A percentile compares a stretch with the other conserved stretches of the same genome.
Evolutionary conservation across 2,329 filamentous ascomycete species (phyloP).

Genomic region (Fusarium sp.): DNA sequence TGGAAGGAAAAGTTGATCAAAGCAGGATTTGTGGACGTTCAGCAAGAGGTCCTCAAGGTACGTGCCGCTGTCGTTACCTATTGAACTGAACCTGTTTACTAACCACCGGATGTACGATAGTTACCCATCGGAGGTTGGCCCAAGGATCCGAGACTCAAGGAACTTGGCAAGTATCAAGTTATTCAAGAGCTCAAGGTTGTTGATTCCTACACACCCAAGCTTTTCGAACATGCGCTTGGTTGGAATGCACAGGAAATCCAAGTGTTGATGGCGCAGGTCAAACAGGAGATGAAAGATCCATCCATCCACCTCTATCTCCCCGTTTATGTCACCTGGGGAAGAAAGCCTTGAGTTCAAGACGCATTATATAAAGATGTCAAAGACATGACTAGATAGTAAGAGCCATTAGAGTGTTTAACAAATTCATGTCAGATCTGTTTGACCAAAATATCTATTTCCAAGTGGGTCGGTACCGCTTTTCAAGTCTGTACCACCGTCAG

Average conservation of each 20-base stretch:
- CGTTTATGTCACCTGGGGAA: slow-evolving; percentile 32
- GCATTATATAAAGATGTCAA: no score
- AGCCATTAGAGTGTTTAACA: no score
- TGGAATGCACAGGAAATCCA: slow-evolving; percentile 32
- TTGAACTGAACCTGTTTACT: background rate
- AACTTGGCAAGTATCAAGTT: slow-evolving; percentile 26
- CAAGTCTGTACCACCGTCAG: no score
- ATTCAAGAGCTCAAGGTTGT: slow-evolving; percentile 31
- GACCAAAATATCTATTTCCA: no score
- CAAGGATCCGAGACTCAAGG: slow-evolving; percentile 25
- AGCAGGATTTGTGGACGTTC: slow-evolving; percentile 21
- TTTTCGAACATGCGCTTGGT: slow-evolving; percentile 32
- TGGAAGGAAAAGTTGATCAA: slow-evolving; percentile 14
- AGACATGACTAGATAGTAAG: no score
- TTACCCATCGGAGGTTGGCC: slow-evolving; percentile 31
- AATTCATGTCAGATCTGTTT: no score
- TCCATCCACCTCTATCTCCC: slow-evolving; percentile 36
- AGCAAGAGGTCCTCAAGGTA: slow-evolving; percentile 18
- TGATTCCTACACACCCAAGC: slow-evolving; percentile 35
- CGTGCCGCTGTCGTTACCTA: accelerated
- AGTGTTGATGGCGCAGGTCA: slow-evolving; percentile 34
- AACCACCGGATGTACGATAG: background rate
- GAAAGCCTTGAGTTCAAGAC: slow-evolving; percentile 14
- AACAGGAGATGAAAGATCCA: slow-evolving; percentile 33
- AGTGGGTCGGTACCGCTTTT: no score